Base-by-base conservation (phyloP, 176 grass and related monocot species). In the Puccinellia tenuiflora region DNA sequence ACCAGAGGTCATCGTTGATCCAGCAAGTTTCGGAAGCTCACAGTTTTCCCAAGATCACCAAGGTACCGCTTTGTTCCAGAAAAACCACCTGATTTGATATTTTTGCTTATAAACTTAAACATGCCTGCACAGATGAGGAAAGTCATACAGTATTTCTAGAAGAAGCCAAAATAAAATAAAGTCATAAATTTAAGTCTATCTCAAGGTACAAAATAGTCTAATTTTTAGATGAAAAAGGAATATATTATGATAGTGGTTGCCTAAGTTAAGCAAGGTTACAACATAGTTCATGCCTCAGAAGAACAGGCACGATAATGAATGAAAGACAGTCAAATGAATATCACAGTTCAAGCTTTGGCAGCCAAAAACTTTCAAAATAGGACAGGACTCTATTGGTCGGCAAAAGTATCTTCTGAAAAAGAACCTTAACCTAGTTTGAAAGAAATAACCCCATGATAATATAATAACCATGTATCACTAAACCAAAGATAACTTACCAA, bases 41-140 rank as follows among this genome's bases (percentile, higher is more conserved):
- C 93, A 37, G 93, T 93, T 93, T 91, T 96, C 73, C 93, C 93
- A 8, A 96, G 91, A 89, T 96, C 93, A 86, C 93, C 93, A 67
- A 96, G 62, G 88, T 96, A 96, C 57, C 93, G 86, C 78, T 93
- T 96, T 83, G 93, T 96, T 78, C 93, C 93, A 34, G 33, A 34
- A 34, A 34, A 34, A 34, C 33, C 33, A 12, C 87, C 91, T 2
- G 88, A 85, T 90, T 96, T 89, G 40, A 96, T 93, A 80, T 92
- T 86, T 84, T 96, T 89, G 79, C 93, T 96, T 87, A 96, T 93
- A 88, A 93, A 96, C 81, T 96, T 96, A 87, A 96, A 96, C 93
- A 96, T 96, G 66, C 93, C 93, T 96, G 80, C 76, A 68, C 63
- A 84, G 67, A 71, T 63, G 60, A 50, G 67, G 17, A 21, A 87